phyloP scores from a whole-genome alignment of 768 basidiomycete genomes.

The Cyathus striatus region DNA sequence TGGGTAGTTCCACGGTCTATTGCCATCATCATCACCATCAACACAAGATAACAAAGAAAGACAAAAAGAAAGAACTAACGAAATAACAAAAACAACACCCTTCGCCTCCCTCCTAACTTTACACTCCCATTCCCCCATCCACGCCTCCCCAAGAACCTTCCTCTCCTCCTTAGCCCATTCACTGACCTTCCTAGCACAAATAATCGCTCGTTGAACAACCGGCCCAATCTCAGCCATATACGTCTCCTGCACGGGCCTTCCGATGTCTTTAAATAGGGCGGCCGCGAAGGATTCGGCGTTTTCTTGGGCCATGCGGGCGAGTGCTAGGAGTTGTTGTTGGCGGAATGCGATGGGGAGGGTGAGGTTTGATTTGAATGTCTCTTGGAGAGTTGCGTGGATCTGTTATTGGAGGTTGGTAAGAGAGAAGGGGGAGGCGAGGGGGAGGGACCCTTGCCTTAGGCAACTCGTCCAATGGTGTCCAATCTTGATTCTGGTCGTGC shows the following conservation, averaged over 20 bases:
- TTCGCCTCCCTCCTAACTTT: conserved; percentile 52
- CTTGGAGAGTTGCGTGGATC: conserved; percentile 30
- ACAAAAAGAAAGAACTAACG: conserved; percentile 35
- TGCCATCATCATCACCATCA: neutral
- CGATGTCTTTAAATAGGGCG: conserved; percentile 43
- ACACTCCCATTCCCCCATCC: conserved; percentile 48
- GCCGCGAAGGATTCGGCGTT: conserved; percentile 48
- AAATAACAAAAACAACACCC: conserved; percentile 56
- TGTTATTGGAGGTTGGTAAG: too few relatives aligned
- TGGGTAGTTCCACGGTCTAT: conserved; percentile 56
- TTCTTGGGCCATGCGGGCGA: conserved; percentile 57
- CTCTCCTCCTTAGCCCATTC: conserved; percentile 54
- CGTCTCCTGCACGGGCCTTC: conserved; percentile 38
- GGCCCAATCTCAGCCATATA: conserved; percentile 39
- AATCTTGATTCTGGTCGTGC: too few relatives aligned
- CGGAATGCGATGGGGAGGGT: conserved; percentile 56
- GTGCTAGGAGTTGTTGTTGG: conserved; percentile 56
- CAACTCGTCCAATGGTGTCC: too few relatives aligned
- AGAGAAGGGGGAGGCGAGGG: too few relatives aligned
- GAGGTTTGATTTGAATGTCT: conserved; percentile 43
- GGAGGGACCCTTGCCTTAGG: too few relatives aligned
- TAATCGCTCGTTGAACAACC: conserved; percentile 35
- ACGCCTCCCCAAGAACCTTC: conserved; percentile 21
- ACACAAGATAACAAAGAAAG: conserved; percentile 8
- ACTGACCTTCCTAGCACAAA: conserved; percentile 44